phyloP scores from a whole-genome alignment of 2,329 filamentous ascomycete species.

The Colletotrichum sp. region DNA sequence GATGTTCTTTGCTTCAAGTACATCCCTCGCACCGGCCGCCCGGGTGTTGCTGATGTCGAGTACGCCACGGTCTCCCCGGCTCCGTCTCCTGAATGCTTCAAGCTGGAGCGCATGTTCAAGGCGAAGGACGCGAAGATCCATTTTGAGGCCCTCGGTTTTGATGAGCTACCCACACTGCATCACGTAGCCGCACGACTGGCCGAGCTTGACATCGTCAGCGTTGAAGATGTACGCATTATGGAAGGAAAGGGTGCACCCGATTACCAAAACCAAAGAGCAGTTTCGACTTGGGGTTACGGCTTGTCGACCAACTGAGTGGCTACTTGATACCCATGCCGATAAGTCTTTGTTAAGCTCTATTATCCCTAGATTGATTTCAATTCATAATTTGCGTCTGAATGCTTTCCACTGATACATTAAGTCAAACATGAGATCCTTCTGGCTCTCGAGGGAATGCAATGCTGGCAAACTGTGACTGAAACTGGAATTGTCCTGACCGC shows the following conservation, averaged over 20 bases:
- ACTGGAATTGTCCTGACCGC: not conserved
- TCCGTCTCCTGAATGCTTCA: not conserved
- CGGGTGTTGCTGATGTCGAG: slow-evolving; percentile 56
- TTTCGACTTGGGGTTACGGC: not conserved
- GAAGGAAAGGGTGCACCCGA: slow-evolving; percentile 45
- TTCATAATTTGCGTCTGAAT: not conserved
- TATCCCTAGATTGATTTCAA: not conserved
- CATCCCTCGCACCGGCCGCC: slow-evolving; percentile 57
- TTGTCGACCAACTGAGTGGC: not conserved
- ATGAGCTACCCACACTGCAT: slow-evolving; percentile 63
- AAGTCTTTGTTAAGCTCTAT: not conserved
- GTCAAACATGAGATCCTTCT: not conserved
- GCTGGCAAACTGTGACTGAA: not conserved
- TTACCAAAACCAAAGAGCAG: not conserved
- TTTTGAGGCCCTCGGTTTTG: slow-evolving; percentile 56
- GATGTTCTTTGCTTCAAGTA: slow-evolving; percentile 62
- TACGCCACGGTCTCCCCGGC: slow-evolving; percentile 47
- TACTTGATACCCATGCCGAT: not conserved
- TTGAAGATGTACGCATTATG: slow-evolving; percentile 38
- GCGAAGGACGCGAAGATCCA: slow-evolving; percentile 43
- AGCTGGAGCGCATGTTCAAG: slow-evolving; percentile 38
- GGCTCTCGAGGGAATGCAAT: not conserved
- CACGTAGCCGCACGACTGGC: slow-evolving; percentile 57
- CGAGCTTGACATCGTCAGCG: slow-evolving; percentile 60
- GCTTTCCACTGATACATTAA: not conserved